Percentiles rank a stretch among this genome's conserved stretches.
Conservation (phyloP, 2,329 filamentous ascomycete genomes). For the Cladosporium colombiae region DNA sequence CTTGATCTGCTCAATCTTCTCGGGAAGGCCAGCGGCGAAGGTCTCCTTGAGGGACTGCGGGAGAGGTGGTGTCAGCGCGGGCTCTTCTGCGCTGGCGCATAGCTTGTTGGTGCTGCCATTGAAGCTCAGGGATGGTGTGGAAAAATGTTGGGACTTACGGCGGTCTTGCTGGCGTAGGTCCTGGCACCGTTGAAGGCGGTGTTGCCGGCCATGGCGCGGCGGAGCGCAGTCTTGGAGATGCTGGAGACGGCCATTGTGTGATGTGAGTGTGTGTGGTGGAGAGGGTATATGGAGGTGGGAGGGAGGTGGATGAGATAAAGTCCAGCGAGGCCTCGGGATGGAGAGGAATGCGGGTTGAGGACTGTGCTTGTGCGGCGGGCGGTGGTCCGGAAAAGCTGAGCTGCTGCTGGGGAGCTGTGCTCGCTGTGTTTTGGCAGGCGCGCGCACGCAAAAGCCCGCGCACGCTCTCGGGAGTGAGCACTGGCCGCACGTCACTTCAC, state of each 20-base stretch:
- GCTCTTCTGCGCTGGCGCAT: not conserved
- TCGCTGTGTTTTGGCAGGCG: not conserved
- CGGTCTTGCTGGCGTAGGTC: constrained; percentile 90
- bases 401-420: constrained; percentile 13
- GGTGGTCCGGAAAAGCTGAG: constrained; percentile 15
- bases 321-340: constrained; percentile 10
- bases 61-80: not conserved
- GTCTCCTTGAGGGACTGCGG: constrained; percentile 92
- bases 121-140: not conserved
- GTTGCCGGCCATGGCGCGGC: constrained; percentile 66
- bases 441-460: not conserved
- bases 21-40: constrained; percentile 92
- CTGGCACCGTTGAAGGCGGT: constrained; percentile 76
- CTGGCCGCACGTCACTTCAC: constrained; percentile 12
- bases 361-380: not conserved
- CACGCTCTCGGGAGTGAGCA: constrained; percentile 7
- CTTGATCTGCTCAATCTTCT: constrained; percentile 99
- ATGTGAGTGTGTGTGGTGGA: constrained; percentile 1
- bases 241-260: constrained; percentile 36
- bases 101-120: not conserved
- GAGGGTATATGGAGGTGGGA: constrained; percentile 7
- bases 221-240: constrained; percentile 68
- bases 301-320: constrained; percentile 12
- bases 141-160: constrained; percentile 57
- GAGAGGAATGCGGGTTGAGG: constrained; percentile 10